These are phyloP conservation scores for Quercus berberidifolia DNA, from an alignment of 306 rosid species.

Conservation along the genomic window DNA sequence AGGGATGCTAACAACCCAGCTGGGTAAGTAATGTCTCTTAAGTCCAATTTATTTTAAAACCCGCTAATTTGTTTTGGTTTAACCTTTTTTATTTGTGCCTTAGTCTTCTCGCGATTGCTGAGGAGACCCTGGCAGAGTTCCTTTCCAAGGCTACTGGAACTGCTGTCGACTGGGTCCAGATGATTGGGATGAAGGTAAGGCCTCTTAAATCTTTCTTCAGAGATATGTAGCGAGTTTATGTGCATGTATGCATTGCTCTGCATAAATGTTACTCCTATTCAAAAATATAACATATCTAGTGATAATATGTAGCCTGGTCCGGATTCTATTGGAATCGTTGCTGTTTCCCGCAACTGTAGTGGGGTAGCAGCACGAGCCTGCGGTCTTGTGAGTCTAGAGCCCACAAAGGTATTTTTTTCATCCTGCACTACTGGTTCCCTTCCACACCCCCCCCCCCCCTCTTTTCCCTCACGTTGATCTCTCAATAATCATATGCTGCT, in stretches of 20 bases:
- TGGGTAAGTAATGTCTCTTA: slow-evolving; percentile 48
- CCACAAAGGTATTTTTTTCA: slow-evolving; percentile 62
- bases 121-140: slow-evolving; percentile 99
- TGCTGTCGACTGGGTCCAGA: slow-evolving; percentile 99
- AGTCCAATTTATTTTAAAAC: neutral
- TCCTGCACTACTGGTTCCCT: neutral
- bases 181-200: slow-evolving; percentile 99
- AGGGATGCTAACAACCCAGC: slow-evolving; percentile 99
- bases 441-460: rapidly evolving
- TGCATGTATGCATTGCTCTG: neutral
- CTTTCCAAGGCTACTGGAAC: slow-evolving; percentile 99
- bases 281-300: neutral
- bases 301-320: slow-evolving; percentile 85
- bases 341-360: slow-evolving; percentile 96
- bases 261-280: too few relatives aligned
- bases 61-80: neutral
- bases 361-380: slow-evolving; percentile 99
- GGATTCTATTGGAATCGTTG: slow-evolving; percentile 99
- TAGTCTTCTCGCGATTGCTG: slow-evolving; percentile 93
- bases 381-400: slow-evolving; percentile 99
- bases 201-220: neutral
- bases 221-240: neutral
- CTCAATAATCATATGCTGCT: neutral
- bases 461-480: neutral
- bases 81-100: neutral